Evolutionary conservation across 1,284 basidiomycete species (phyloP).

Genomic region (Tilletia horrida): DNA sequence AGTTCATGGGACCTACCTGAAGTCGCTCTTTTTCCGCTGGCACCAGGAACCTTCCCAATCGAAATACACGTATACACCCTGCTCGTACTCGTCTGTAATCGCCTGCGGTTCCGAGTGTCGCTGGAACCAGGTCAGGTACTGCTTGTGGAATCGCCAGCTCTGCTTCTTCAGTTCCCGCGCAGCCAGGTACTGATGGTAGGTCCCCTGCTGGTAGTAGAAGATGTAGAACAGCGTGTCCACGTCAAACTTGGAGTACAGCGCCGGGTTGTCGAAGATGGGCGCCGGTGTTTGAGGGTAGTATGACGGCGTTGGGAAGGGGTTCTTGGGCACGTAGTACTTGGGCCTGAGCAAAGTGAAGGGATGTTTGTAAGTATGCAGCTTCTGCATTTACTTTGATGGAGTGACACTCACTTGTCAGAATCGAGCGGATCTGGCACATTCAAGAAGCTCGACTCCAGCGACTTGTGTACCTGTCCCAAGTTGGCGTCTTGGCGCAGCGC

Average conservation of each 20-base stretch:
- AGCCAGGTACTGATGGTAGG: conserved; percentile 96
- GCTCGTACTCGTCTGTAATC: conserved; percentile 98
- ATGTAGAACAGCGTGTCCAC: conserved; percentile 98
- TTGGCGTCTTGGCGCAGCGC: conserved; percentile 81
- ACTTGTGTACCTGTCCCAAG: conserved; percentile 68
- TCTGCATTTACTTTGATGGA: too few relatives aligned
- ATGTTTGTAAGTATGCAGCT: too few relatives aligned
- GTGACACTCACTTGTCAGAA: conserved; percentile 58
- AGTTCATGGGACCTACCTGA: conserved; percentile 63
- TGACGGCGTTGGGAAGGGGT: conserved; percentile 83
- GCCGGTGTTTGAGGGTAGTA: conserved; percentile 92
- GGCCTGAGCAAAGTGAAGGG: conserved; percentile 25
- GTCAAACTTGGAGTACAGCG: conserved; percentile 86
- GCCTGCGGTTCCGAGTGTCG: conserved; percentile 97
- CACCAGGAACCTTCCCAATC: conserved; percentile 68
- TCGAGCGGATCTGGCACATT: conserved; percentile 88
- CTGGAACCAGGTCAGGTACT: conserved; percentile 98
- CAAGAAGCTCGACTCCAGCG: conserved; percentile 83
- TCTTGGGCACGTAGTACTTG: conserved; percentile 92
- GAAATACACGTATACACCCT: conserved; percentile 69
- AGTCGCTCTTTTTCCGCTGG: conserved; percentile 95
- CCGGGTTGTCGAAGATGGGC: conserved; percentile 76
- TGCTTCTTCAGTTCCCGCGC: conserved; percentile 96
- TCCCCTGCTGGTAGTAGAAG: conserved; percentile 96
- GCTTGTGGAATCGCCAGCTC: conserved; percentile 98